Conservation (phyloP, 176 grass and related monocot genomes). For the Triticum timopheevii region DNA sequence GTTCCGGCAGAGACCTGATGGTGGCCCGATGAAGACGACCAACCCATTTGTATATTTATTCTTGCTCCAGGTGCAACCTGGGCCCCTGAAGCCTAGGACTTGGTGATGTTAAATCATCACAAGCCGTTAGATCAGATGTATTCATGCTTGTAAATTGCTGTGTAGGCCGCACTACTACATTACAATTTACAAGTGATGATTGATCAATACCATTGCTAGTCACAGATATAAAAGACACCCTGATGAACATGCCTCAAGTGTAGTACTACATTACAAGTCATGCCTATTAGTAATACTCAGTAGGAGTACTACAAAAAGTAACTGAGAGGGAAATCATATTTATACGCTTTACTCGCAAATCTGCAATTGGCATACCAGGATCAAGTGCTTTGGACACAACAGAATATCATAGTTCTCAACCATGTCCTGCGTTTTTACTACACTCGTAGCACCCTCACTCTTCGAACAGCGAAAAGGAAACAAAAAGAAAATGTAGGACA, state of each 20-base stretch:
- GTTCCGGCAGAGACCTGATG: neutral
- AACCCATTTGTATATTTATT: neutral
- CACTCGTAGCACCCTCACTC: neutral
- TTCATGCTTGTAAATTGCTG: conserved; percentile 13
- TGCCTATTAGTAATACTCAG: neutral
- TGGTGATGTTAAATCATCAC: neutral
- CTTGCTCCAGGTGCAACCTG: neutral
- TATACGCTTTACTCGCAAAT: neutral
- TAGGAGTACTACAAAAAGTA: neutral
- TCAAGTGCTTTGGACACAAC: neutral
- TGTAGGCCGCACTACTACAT: conserved; percentile 7
- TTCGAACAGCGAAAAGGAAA: neutral
- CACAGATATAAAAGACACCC: neutral
- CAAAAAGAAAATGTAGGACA: neutral
- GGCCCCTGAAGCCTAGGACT: neutral
- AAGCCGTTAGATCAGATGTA: neutral
- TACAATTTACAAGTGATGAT: neutral
- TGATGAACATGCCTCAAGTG: neutral
- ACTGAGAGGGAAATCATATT: neutral
- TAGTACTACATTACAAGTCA: too few species aligned
- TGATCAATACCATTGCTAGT: neutral
- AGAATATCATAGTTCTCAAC: neutral
- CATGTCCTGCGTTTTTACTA: conserved; percentile 5
- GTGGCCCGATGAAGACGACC: neutral
- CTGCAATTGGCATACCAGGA: neutral